Conservation (phyloP, 2,329 filamentous ascomycete genomes). For the Bipolaris bicolor region DNA sequence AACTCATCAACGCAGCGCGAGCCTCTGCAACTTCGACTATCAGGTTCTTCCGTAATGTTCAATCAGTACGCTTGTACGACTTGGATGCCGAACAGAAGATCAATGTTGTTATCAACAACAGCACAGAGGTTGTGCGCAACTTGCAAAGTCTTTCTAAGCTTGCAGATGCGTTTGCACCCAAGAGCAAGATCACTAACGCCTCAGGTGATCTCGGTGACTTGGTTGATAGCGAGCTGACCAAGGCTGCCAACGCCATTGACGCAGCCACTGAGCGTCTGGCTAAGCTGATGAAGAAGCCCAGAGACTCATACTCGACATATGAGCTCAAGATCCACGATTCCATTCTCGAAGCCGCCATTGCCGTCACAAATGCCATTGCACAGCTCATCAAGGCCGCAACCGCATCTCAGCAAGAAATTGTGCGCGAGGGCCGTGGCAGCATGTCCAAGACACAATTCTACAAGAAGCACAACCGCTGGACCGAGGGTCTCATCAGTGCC, state of each 20-base stretch:
- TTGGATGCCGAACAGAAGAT: slow-evolving; percentile 92
- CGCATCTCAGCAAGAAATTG: slow-evolving; percentile 92
- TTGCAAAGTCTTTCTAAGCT: slow-evolving; percentile 92
- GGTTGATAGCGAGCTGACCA: slow-evolving; percentile 88
- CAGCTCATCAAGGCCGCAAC: slow-evolving; percentile 95
- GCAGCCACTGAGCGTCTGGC: slow-evolving; percentile 87
- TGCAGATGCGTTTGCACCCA: slow-evolving; percentile 88
- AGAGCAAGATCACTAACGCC: slow-evolving; percentile 78
- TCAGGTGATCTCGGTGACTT: slow-evolving; percentile 90
- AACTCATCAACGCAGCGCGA: slow-evolving; percentile 80
- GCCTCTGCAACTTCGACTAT: slow-evolving; percentile 86
- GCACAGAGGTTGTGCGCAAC: slow-evolving; percentile 93
- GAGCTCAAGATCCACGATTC: slow-evolving; percentile 95
- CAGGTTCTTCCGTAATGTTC: slow-evolving; percentile 91
- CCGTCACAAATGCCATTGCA: slow-evolving; percentile 91
- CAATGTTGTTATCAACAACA: slow-evolving; percentile 95
- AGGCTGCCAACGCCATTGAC: slow-evolving; percentile 93
- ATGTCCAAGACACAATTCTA: slow-evolving; percentile 93
- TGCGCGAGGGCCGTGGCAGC: slow-evolving; percentile 86
- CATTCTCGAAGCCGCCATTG: slow-evolving; percentile 89
- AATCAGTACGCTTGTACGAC: slow-evolving; percentile 91
- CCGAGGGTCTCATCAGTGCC: slow-evolving; percentile 93
- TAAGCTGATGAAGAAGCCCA: slow-evolving; percentile 95
- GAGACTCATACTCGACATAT: slow-evolving; percentile 93
- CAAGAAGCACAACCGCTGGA: slow-evolving; percentile 99